phyloP scores from a whole-genome alignment of 169 alveolate genomes.

The Plasmodium reichenowi region DNA sequence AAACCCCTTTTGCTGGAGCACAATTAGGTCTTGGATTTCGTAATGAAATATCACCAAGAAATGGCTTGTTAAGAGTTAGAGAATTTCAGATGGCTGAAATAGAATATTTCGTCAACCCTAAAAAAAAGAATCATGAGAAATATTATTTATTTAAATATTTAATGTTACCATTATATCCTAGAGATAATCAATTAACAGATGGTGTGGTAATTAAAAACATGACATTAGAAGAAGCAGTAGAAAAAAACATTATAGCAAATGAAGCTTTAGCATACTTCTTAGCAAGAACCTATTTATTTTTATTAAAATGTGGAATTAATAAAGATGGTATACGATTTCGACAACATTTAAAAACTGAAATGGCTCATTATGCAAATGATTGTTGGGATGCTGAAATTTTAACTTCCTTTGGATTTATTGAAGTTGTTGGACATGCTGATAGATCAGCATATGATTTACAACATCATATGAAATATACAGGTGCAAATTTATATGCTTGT shows the following conservation, averaged over 20 bases:
- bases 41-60: conserved; percentile 98
- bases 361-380: conserved; percentile 99
- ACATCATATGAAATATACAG: conserved; percentile 93
- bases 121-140: conserved; percentile 92
- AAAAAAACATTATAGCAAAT: conserved; percentile 89
- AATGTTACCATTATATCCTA: conserved; percentile 92
- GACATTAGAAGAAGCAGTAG: conserved; percentile 94
- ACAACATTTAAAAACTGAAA: conserved; percentile 96
- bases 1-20: conserved; percentile 98
- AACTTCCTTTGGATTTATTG: conserved; percentile 98
- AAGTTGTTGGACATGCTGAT: conserved; percentile 98
- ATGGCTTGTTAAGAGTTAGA: conserved; percentile 96
- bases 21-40: conserved; percentile 98
- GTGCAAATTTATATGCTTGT: conserved; percentile 92
- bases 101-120: conserved; percentile 97
- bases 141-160: conserved; percentile 88
- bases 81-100: conserved; percentile 99
- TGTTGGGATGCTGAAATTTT: conserved; percentile 99
- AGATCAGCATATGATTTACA: conserved; percentile 95
- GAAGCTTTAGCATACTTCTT: conserved; percentile 98
- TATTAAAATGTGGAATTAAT: conserved; percentile 92
- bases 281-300: conserved; percentile 95
- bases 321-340: conserved; percentile 95
- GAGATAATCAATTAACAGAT: conserved; percentile 86
- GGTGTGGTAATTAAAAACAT: conserved; percentile 75